Evolutionary conservation across 2,329 filamentous ascomycete species (phyloP), one percentile per base, ranked within the genome.

Genomic region (Aaosphaeria arxii): DNA sequence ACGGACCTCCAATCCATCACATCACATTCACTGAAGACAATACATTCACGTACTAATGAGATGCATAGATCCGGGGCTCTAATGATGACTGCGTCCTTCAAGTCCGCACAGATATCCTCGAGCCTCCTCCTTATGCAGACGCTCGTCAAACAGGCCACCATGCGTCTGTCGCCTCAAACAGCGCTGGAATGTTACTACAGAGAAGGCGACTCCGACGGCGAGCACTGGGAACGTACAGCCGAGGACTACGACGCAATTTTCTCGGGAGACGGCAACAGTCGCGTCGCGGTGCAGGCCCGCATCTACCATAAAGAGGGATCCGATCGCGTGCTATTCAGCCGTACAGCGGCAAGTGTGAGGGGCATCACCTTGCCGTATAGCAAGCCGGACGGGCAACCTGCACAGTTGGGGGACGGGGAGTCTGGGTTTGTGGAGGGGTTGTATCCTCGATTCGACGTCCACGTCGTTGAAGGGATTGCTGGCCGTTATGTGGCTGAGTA

Each of bases 101-200:
- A 96, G 70, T 87, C 91, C 17, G 85, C 88, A 30, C 87, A 92
- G 64, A 80, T 96, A 53, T 78, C 87, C 5, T 86, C 89, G 45
- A 88, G 90, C 64, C 80, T 96, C 47, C 78, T 89, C 44, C 79
- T 96, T 45, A 83, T 95, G 56, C 83, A 91, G 71, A 87, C 87
- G 30, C 86, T 84, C 50, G 87, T 85, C 62, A 77, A 79, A 47
- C 86, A 87, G 46, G 86, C 94, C 40, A 77, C 86, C 5, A 91
- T 88, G 0, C 74, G 81, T 35, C 64, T 82, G 6, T 58, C 80
- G 9, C 74, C 83, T 4, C 81, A 84, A 56, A 59, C 64, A 32
- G 74, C 79, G 5, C 67, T 84, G 11, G 56, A 63, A 51, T 72
- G 74, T 13, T 83, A 82, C 56, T 74, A 80, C 57, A 40, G 81